These are phyloP conservation scores for Hondaea fermentalgiana DNA, from an alignment of 108 stramenopile genomes.

Conservation along the genomic window DNA sequence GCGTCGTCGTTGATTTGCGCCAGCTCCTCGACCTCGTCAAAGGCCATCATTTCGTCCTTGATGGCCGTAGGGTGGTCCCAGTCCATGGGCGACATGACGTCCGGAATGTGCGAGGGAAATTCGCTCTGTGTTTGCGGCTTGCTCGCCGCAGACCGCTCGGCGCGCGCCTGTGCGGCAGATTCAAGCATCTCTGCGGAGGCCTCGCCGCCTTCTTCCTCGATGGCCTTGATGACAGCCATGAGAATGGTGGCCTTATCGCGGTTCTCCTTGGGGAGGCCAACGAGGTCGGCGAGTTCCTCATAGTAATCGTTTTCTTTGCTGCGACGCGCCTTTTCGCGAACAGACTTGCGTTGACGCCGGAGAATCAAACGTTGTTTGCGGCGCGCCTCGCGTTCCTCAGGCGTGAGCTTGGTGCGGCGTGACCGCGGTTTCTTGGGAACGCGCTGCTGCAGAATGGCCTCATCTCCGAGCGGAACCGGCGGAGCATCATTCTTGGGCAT, in stretches of 20 bases:
- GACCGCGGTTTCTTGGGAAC: not conserved
- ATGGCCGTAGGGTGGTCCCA: too few species aligned
- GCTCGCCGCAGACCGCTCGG: not conserved
- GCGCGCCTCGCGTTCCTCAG: not conserved
- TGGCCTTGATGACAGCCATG: not conserved
- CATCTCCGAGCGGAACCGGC: too few species aligned
- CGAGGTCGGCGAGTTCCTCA: not conserved
- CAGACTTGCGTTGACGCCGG: not conserved
- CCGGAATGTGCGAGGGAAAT: too few species aligned
- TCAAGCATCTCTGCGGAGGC: not conserved
- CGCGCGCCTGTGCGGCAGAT: not conserved
- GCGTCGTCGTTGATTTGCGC: too few species aligned
- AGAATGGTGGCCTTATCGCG: conserved; percentile 12
- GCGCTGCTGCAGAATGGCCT: not conserved
- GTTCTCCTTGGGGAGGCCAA: not conserved
- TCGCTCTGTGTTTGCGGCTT: not conserved
- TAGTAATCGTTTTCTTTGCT: not conserved
- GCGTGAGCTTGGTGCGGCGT: not conserved
- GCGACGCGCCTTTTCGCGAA: not conserved
- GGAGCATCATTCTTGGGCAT: not conserved
- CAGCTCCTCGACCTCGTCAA: too few species aligned
- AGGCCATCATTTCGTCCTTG: too few species aligned
- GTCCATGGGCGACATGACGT: too few species aligned
- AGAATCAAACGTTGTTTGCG: not conserved
- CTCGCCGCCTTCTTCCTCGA: not conserved